phyloP scores from a whole-genome alignment of 176 grass and related monocot genomes.

The Eleusine indica region DNA sequence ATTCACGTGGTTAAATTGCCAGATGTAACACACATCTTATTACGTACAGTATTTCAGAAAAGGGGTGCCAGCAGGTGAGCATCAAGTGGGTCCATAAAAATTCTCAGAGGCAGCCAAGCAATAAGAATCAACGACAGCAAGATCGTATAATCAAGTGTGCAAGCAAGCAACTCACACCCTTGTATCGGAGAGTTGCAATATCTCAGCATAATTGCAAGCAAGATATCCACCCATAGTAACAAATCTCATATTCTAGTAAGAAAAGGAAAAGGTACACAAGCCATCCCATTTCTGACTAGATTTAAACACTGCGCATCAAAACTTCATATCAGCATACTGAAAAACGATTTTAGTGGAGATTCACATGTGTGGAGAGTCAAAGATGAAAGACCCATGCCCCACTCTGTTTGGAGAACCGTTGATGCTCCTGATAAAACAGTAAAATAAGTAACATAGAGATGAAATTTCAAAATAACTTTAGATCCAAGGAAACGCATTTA shows the following conservation, averaged over 20 bases:
- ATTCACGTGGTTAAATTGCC: background rate
- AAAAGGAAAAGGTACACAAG: slow-evolving; percentile 43
- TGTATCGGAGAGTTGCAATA: background rate
- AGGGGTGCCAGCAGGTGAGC: background rate
- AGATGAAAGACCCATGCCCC: slow-evolving; percentile 18
- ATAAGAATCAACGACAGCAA: background rate
- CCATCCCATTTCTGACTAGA: slow-evolving; percentile 26
- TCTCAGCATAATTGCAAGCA: slow-evolving; percentile 1
- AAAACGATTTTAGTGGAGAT: background rate
- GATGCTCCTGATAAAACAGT: slow-evolving; percentile 32
- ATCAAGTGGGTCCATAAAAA: background rate
- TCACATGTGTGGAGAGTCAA: slow-evolving; percentile 11
- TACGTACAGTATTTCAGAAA: background rate
- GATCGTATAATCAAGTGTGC: background rate
- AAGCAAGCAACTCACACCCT: background rate
- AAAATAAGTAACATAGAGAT: background rate
- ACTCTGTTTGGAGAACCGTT: slow-evolving; percentile 4
- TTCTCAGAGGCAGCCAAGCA: background rate
- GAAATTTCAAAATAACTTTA: slow-evolving; percentile 3
- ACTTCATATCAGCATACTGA: slow-evolving; percentile 22
- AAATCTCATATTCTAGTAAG: slow-evolving; percentile 15
- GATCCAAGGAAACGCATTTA: background rate
- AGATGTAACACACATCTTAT: background rate
- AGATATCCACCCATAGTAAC: slow-evolving; percentile 17
- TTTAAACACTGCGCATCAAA: slow-evolving; percentile 30